Percentiles rank a stretch among this genome's conserved stretches.
phyloP scores from a whole-genome alignment of 495 filamentous ascomycete species.

The Parathielavia hyrcaniae region DNA sequence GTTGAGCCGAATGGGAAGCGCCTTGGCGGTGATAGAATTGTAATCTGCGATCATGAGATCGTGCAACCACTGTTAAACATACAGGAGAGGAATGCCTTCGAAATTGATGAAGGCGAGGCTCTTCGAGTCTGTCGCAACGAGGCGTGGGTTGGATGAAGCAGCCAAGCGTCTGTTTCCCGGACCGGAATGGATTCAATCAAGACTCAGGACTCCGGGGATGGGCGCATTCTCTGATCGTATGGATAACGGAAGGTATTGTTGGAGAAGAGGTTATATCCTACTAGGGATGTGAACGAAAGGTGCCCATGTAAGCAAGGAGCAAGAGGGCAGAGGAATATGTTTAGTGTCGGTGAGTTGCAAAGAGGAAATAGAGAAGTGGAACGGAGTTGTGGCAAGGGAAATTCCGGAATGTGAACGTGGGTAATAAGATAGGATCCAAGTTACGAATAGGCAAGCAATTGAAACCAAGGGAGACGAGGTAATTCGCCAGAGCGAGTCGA shows the following conservation, averaged over 20 bases:
- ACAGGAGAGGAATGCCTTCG: not conserved
- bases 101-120: not conserved
- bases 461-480: conserved; percentile 21
- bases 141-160: not conserved
- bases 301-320: not conserved
- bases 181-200: not conserved
- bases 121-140: not conserved
- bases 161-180: not conserved
- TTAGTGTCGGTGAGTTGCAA: not conserved
- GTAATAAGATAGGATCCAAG: conserved; percentile 11
- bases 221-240: no score
- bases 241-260: not conserved
- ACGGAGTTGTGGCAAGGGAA: conserved; percentile 13
- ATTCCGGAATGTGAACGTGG: conserved; percentile 1
- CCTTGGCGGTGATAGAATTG: not conserved
- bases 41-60: not conserved
- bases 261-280: not conserved
- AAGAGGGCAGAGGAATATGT: not conserved
- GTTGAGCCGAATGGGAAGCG: not conserved
- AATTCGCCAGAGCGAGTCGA: conserved; percentile 10
- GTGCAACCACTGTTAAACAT: not conserved
- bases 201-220: not conserved
- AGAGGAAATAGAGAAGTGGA: conserved; percentile 6
- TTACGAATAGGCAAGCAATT: no score
- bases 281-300: not conserved